Evolutionary conservation across 495 filamentous ascomycete species (phyloP).

Genomic region (Podospora pseudoanserina): DNA sequence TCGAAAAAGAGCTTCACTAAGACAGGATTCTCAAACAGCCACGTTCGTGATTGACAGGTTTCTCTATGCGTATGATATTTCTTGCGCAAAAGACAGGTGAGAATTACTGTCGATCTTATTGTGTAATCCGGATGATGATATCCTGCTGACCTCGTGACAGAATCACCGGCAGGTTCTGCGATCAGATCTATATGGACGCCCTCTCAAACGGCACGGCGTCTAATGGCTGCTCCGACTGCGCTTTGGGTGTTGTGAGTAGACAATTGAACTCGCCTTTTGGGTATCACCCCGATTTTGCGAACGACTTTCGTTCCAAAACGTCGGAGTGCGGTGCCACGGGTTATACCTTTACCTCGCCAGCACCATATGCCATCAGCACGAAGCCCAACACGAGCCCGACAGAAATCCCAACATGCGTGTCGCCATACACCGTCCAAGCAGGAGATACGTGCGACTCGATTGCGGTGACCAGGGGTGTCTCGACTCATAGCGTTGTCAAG

Average conservation of each 20-base stretch:
- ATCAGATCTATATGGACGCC: not conserved
- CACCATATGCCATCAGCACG: not conserved
- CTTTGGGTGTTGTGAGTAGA: not conserved
- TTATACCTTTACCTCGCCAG: not conserved
- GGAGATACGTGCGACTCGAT: constrained; percentile 24
- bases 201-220: not conserved
- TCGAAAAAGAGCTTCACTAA: not conserved
- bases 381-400: not conserved
- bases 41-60: not conserved
- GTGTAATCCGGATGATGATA: not conserved
- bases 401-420: not conserved
- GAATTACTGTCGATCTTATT: not conserved
- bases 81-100: not conserved
- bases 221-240: not conserved
- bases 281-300: not conserved
- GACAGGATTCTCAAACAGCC: not conserved
- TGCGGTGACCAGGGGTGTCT: constrained; percentile 15
- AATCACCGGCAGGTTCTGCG: not conserved
- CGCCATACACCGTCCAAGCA: not conserved
- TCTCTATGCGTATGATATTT: not conserved
- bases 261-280: not conserved
- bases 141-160: not conserved
- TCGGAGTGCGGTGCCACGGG: not conserved
- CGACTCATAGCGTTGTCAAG: constrained; percentile 16
- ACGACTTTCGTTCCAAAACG: not conserved